Conservation (phyloP, 2,329 filamentous ascomycete genomes). For the Ophiostoma tasmaniense region DNA sequence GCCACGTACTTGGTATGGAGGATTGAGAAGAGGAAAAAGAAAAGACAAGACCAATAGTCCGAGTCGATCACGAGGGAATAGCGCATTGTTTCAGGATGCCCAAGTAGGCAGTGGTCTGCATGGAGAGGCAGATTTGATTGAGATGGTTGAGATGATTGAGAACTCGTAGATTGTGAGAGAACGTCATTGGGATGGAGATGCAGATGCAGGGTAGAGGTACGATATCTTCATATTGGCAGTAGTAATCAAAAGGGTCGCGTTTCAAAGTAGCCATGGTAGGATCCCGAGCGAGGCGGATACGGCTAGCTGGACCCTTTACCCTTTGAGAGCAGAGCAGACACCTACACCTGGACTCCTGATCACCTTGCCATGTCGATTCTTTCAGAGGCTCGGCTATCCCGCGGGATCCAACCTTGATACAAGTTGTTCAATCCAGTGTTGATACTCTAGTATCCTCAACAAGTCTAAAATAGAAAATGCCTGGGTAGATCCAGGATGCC, state of each 20-base stretch:
- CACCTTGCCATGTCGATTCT: too few species aligned
- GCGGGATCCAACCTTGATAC: neutral
- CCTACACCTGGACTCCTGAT: too few species aligned
- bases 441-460: neutral
- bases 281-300: neutral
- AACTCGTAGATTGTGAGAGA: neutral
- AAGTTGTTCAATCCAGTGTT: neutral
- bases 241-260: neutral
- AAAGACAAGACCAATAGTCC: neutral
- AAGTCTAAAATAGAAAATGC: neutral
- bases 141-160: neutral
- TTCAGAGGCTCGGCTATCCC: neutral
- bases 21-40: neutral
- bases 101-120: constrained; percentile 2
- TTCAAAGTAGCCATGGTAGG: neutral
- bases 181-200: neutral
- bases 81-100: constrained; percentile 4
- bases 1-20: too few species aligned
- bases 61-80: neutral
- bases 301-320: neutral
- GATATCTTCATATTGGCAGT: too few species aligned
- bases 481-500: neutral
- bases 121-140: neutral
- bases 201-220: neutral
- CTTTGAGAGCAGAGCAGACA: neutral